These are phyloP conservation scores for Rhodamnia rubescens DNA, from an alignment of 345 rosid genomes.

Conservation along the genomic window DNA sequence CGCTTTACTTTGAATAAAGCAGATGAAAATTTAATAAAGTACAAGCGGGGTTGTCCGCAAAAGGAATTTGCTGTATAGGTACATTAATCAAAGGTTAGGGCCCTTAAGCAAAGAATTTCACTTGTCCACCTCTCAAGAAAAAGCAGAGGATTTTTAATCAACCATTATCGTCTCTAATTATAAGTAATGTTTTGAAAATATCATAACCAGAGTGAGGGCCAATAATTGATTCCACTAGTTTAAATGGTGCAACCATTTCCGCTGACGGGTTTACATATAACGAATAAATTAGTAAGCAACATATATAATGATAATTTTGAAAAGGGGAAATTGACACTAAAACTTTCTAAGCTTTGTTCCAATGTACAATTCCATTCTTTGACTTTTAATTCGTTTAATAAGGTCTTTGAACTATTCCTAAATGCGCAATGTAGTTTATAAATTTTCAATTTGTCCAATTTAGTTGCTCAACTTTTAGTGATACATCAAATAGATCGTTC, in stretches of 20 bases:
- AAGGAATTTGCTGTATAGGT: background rate
- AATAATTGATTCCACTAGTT: background rate
- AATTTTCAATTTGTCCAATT: background rate
- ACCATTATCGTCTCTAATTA: background rate
- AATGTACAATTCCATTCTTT: background rate
- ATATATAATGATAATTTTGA: background rate
- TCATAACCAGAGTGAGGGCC: background rate
- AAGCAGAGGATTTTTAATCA: background rate
- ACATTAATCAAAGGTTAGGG: background rate
- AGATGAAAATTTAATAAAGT: background rate
- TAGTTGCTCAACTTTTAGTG: background rate
- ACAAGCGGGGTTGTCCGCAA: background rate
- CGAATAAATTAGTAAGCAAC: background rate
- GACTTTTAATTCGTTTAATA: background rate
- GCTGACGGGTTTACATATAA: background rate
- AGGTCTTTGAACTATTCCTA: background rate
- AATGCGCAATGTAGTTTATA: background rate
- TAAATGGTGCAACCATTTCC: background rate
- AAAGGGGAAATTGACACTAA: background rate
- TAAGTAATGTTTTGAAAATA: background rate
- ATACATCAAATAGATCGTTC: background rate
- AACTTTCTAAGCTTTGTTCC: no score
- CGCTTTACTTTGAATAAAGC: background rate
- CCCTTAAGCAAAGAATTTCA: background rate
- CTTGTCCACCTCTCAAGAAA: background rate